phyloP scores from a whole-genome alignment of 2,329 filamentous ascomycete species.

The Sordariomycetes sp. region DNA sequence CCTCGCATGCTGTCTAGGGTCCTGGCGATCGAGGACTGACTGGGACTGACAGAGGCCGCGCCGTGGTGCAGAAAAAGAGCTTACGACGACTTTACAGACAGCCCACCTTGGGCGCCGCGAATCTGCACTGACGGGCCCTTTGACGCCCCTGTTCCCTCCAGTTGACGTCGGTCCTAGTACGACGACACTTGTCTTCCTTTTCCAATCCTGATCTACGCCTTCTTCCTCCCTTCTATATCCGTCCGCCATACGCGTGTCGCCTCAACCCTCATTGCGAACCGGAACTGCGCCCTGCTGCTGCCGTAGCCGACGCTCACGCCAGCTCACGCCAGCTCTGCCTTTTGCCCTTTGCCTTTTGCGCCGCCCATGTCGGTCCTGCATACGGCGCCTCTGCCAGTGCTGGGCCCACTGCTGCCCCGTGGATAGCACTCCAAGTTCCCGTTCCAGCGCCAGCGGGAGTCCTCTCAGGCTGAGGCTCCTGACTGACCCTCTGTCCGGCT shows the following conservation, averaged over 20 bases:
- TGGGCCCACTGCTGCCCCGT: conserved; percentile 2
- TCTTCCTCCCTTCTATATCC: too few relatives aligned
- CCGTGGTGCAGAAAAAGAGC: conserved; percentile 5
- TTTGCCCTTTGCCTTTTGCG: not conserved
- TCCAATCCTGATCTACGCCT: not conserved
- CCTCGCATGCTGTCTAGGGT: too few relatives aligned
- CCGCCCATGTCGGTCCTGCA: conserved; percentile 5
- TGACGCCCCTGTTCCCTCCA: conserved; percentile 1
- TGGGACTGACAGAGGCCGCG: too few relatives aligned
- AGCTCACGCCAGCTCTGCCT: not conserved
- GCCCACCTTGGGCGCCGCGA: conserved; percentile 4
- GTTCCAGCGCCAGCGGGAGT: too few relatives aligned
- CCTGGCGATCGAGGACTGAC: too few relatives aligned
- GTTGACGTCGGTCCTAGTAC: not conserved
- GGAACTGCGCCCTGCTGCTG: not conserved
- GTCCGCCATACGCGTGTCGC: too few relatives aligned
- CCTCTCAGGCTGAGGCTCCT: too few relatives aligned
- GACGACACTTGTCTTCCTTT: not conserved
- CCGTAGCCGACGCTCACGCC: not conserved
- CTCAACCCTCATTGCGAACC: not conserved
- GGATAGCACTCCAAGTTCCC: too few relatives aligned
- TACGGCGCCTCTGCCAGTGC: conserved; percentile 3
- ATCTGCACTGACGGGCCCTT: conserved; percentile 1
- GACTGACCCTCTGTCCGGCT: too few relatives aligned
- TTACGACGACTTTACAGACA: conserved; percentile 8